Base-by-base conservation (phyloP, 2,329 filamentous ascomycete species). In the Rachicladosporium sp. region DNA sequence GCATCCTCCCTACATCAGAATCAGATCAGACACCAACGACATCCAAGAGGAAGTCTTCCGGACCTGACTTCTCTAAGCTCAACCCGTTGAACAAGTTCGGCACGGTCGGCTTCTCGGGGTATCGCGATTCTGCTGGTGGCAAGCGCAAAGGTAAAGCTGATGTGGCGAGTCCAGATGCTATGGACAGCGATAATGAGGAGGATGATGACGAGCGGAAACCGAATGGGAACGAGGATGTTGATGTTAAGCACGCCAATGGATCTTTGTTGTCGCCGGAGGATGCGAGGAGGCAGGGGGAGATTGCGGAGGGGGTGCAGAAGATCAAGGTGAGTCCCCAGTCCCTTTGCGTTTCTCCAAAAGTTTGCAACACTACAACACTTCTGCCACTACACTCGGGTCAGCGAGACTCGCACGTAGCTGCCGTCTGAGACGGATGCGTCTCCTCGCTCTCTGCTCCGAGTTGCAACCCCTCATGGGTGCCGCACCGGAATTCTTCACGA, bases 81-180 rank as follows among this genome's bases (percentile, higher is more conserved):
- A 82, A 81, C 2, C 87, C 88, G 0, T 69, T 96, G 13, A 93
- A 93, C 59, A 73, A 83, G 2, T 76, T 77, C n/a, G 87, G 88
- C 19, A 89, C 86, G 0, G 84, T 93, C 35, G 88, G 88, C 29
- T 96, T 94, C 59, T 80, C 86, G 3, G 76, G 83, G 10, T 95
- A 95, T 66, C 77, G 89, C 10, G 58, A 61, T 31, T 34, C 47
- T 5, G 40, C 48, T 6, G 61, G 60, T 34, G 52, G 69, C 40
- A 77, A 77, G 53, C 70, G 69, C 43, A 80, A 79, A 57, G 80
- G 59, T 44, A 59, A 61, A 36, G 49, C 55, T 35, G 68, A 63
- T 45, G 65, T 74, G 42, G 78, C 76, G 33, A 74, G 71, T 38
- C 58, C 60, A 4, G 65, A 65, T 35, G 68, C 72, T 15, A 84